Percentiles rank a stretch among this genome's conserved stretches.
Evolutionary conservation across 192 early-diverging fungal species (phyloP).

Genomic region (Podila epicladia): DNA sequence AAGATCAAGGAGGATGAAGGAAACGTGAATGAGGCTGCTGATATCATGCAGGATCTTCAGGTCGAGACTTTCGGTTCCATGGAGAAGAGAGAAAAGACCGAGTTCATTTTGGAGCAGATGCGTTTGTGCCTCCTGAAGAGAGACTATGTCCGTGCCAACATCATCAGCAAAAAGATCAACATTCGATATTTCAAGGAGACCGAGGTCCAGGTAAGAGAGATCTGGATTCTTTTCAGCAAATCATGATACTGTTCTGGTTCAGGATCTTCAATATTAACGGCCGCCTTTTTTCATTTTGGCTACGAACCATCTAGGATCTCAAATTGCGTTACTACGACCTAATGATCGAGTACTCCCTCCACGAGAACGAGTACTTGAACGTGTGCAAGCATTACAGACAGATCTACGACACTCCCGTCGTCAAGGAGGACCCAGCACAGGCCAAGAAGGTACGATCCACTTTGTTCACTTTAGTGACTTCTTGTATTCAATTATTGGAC

Average conservation of each 20-base stretch:
- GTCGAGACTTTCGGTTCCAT: conserved; percentile 99
- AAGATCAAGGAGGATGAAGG: conserved; percentile 93
- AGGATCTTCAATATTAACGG: not conserved
- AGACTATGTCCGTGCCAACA: conserved; percentile 91
- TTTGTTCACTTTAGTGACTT: not conserved
- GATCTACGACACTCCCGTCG: conserved; percentile 86
- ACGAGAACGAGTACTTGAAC: conserved; percentile 90
- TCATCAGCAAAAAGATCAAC: conserved; percentile 97
- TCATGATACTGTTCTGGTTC: not conserved
- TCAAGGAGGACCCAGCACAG: conserved; percentile 80
- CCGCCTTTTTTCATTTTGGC: not conserved
- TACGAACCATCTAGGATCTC: conserved; percentile 67
- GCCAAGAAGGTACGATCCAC: conserved; percentile 70
- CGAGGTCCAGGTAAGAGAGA: conserved; percentile 75
- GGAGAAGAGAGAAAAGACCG: conserved; percentile 98
- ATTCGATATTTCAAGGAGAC: conserved; percentile 90
- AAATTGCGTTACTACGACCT: conserved; percentile 97
- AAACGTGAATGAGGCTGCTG: conserved; percentile 89
- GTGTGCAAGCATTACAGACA: conserved; percentile 93
- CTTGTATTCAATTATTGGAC: not conserved
- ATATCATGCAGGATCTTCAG: conserved; percentile 96
- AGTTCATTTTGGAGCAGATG: conserved; percentile 99
- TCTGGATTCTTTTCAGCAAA: not conserved
- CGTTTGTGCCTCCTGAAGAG: conserved; percentile 91
- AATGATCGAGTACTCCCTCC: conserved; percentile 95